Base-by-base conservation (phyloP, 2,329 filamentous ascomycete genomes). In the Arachnomyces sp. region DNA sequence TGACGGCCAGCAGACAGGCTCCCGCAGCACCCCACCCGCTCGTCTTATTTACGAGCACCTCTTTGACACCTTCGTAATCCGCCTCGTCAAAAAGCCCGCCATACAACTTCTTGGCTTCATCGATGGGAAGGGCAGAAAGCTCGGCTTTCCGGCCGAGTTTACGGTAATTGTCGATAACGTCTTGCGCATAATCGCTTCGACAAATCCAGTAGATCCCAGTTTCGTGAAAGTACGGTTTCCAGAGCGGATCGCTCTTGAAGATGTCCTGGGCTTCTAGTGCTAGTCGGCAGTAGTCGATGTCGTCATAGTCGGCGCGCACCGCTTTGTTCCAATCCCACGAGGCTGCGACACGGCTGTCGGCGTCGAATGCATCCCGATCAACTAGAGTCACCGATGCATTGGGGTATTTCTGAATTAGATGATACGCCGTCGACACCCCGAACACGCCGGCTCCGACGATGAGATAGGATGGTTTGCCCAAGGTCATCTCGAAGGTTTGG, bases 11-110 rank as follows among this genome's bases (percentile, higher is more conserved):
- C 46, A 81, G 51, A 31, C 68, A 70, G 44, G 78, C 73, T 2
- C 71, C 73, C 2, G 77, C 77, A 16, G 73, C 74, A 4, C 69
- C 76, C 74, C 75, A 81, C 2, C 77, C 77, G 50, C 72, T 74
- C 18, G 65, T 70, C 45, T 66, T 71, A 62, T 80, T 80, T 37
- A 78, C 60, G 15, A 35, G 16, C 4, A 78, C 73, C 45, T 77
- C 71, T 46, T 70, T 73, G 36, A 72, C 74, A 2, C 66, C 73
- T 1, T 59, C 61, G 49, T 77, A 80, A 43, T 79, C 73, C 3
- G 76, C 74, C 31, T 75, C 68, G 12, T 70, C 65, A 41, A 80
- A 80, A 1, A 80, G 53, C 0, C 77, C 77, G 3, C 64, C 68
- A 44, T 75, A 78, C 44, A 77, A 45, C 47, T 60, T 55, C 34